Conservation (phyloP, 345 rosid genomes). For the Gossypium rotundifolium region DNA sequence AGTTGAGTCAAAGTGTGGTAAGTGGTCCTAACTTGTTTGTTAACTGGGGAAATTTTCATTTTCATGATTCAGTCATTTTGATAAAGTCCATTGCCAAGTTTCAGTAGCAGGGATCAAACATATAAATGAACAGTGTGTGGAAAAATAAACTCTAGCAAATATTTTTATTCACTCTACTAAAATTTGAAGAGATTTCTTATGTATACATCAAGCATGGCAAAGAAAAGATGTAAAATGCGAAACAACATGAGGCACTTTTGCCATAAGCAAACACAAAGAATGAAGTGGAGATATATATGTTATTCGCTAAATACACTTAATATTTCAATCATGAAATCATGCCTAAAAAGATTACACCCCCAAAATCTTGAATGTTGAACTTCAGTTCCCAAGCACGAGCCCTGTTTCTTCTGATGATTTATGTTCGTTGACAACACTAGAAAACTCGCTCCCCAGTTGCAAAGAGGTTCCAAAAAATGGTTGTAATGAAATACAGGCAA, state of each 20-base stretch:
- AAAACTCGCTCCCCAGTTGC: constrained; percentile 88
- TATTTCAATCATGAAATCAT: background rate
- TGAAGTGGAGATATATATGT: background rate
- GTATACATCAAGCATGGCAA: background rate
- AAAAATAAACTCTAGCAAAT: background rate
- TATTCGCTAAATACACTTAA: background rate
- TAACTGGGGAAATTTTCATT: too few relatives aligned
- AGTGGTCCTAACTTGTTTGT: too few relatives aligned
- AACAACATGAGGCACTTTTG: background rate
- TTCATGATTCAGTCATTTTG: too few relatives aligned
- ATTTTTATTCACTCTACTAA: background rate
- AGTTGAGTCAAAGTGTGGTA: too few relatives aligned
- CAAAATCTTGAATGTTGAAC: background rate
- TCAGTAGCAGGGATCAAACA: too few relatives aligned
- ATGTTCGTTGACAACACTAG: constrained; percentile 17
- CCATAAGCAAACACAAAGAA: background rate
- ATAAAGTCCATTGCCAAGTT: too few relatives aligned
- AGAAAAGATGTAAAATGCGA: background rate
- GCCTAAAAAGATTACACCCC: background rate
- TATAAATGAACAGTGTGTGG: too few relatives aligned
- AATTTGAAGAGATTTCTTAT: background rate
- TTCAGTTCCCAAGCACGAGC: background rate
- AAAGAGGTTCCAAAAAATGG: constrained; percentile 64
- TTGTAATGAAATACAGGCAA: constrained; percentile 57
- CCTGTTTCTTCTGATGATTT: background rate